These are phyloP conservation scores for Claviceps quebecensis DNA, from an alignment of 2,329 filamentous ascomycete species.

Conservation along the genomic window DNA sequence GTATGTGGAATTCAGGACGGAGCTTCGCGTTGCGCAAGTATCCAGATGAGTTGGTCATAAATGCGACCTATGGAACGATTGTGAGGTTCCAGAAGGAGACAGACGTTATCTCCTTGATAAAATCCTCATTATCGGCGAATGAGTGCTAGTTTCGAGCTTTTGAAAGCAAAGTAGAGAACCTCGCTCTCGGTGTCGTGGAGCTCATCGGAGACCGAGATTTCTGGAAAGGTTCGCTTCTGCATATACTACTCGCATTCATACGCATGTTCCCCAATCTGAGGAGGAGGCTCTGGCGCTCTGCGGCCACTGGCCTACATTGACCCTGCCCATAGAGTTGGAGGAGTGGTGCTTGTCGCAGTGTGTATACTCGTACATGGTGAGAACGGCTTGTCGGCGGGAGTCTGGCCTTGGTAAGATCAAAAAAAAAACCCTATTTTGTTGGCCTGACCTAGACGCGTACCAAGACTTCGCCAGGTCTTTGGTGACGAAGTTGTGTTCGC, in stretches of 20 bases:
- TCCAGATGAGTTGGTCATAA: constrained; percentile 19
- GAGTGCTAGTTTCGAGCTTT: constrained; percentile 13
- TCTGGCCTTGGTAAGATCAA: constrained; percentile 12
- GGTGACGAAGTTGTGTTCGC: constrained; percentile 6
- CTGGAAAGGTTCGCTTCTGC: neutral
- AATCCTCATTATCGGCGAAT: neutral
- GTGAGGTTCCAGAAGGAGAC: constrained; percentile 17
- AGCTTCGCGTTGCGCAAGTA: constrained; percentile 16
- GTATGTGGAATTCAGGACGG: neutral
- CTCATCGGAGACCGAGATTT: neutral
- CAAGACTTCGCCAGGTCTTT: constrained; percentile 15
- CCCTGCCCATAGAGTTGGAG: constrained; percentile 7
- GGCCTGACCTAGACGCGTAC: constrained; percentile 20
- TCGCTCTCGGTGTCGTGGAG: constrained; percentile 12
- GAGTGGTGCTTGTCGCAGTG: constrained; percentile 20
- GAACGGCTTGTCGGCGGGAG: constrained; percentile 13
- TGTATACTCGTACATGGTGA: constrained; percentile 14
- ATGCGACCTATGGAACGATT: constrained; percentile 10
- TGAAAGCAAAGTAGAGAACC: constrained; percentile 15
- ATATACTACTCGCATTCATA: neutral
- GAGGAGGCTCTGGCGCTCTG: too few species aligned
- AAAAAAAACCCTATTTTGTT: constrained; percentile 16
- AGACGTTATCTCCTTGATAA: constrained; percentile 18
- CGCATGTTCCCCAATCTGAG: constrained; percentile 13
- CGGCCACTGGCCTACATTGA: neutral